phyloP scores from a whole-genome alignment of 2,329 filamentous ascomycete genomes.

The Xylariaceae sp. region DNA sequence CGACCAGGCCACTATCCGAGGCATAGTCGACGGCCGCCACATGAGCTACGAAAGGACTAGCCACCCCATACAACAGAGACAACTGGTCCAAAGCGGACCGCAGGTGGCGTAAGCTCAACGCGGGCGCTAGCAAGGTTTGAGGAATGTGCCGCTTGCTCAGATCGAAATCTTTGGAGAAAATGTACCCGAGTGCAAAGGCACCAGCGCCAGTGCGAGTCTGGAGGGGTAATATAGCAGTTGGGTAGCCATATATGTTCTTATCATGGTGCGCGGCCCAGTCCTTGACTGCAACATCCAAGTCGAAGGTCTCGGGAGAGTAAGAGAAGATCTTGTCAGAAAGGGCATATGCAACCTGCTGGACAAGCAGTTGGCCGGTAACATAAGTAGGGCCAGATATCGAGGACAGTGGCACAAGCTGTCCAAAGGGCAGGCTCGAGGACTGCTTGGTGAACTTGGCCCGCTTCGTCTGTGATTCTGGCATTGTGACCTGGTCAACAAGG shows the following conservation, averaged over 20 bases:
- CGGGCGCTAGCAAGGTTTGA: slow-evolving; percentile 87
- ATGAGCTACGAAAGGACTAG: slow-evolving; percentile 91
- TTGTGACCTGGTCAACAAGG: slow-evolving; percentile 39
- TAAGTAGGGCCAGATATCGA: slow-evolving; percentile 87
- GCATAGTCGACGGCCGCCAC: slow-evolving; percentile 90
- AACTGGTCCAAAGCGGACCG: slow-evolving; percentile 89
- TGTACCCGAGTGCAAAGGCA: slow-evolving; percentile 90
- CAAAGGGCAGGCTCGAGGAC: slow-evolving; percentile 63
- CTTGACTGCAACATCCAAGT: slow-evolving; percentile 83
- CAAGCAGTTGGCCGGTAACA: slow-evolving; percentile 87
- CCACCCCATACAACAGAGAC: slow-evolving; percentile 86
- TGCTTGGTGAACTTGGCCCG: slow-evolving; percentile 46
- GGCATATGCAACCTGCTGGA: slow-evolving; percentile 94
- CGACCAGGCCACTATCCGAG: slow-evolving; percentile 71
- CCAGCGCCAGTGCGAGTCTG: slow-evolving; percentile 91
- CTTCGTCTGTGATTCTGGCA: slow-evolving; percentile 39
- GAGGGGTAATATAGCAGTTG: slow-evolving; percentile 77
- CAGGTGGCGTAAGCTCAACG: slow-evolving; percentile 79
- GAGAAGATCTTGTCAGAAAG: slow-evolving; percentile 97
- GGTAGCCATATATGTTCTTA: slow-evolving; percentile 81
- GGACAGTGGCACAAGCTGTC: slow-evolving; percentile 58
- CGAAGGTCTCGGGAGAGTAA: slow-evolving; percentile 92
- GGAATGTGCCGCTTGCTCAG: slow-evolving; percentile 88
- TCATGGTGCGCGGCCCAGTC: slow-evolving; percentile 74
- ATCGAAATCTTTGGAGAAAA: slow-evolving; percentile 97